phyloP scores from a whole-genome alignment of 2,329 filamentous ascomycete species.

The Lachnellula subtilissima region DNA sequence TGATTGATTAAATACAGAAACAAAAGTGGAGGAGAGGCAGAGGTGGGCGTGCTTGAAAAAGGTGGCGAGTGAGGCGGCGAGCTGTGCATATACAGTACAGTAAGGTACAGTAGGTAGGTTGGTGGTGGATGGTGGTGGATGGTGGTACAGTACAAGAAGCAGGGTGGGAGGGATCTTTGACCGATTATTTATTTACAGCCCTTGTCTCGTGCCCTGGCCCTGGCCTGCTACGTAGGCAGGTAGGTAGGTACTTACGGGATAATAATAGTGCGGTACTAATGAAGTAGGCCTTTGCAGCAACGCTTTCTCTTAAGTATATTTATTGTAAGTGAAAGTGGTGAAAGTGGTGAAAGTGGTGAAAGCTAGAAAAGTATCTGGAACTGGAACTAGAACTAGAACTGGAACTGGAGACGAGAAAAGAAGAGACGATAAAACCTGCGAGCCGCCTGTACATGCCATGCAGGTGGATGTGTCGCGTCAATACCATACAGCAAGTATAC shows the following conservation, averaged over 20 bases:
- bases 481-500: too few species aligned
- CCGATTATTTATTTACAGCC: conserved; percentile 13
- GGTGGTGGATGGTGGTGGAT: not conserved
- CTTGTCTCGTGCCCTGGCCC: conserved; percentile 11
- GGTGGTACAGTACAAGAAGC: not conserved
- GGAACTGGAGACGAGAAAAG: not conserved
- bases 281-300: too few species aligned
- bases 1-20: too few species aligned
- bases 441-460: not conserved
- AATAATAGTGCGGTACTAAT: not conserved
- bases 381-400: not conserved
- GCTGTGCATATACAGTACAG: not conserved
- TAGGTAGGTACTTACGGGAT: not conserved
- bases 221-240: not conserved
- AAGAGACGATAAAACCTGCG: not conserved
- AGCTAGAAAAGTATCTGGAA: conserved; percentile 1
- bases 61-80: not conserved
- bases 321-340: too few species aligned
- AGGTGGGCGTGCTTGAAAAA: not conserved
- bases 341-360: not conserved
- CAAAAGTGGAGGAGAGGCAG: not conserved
- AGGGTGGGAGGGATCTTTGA: not conserved
- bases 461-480: not conserved
- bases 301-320: too few species aligned
- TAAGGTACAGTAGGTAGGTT: not conserved